Conservation (phyloP, 202 grass and related monocot genomes). For the Eragrostis tef region DNA sequence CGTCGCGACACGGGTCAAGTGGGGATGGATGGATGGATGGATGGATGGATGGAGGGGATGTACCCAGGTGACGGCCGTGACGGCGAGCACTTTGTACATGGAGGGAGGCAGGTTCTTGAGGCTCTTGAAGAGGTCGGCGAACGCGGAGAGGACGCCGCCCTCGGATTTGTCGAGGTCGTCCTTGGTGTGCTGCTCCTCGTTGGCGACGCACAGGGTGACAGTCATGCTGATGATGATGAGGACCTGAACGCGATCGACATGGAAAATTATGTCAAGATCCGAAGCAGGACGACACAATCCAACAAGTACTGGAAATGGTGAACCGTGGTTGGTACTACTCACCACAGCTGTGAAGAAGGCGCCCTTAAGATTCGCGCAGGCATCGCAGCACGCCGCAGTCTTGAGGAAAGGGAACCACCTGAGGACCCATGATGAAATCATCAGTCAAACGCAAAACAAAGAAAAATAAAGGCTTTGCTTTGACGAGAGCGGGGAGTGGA, state of each 20-base stretch:
- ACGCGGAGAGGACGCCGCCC: conserved; percentile 18
- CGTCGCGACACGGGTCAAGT: background rate
- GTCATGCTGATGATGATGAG: conserved; percentile 60
- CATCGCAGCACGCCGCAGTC: conserved; percentile 58
- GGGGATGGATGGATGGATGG: too few relatives aligned
- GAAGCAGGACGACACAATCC: background rate
- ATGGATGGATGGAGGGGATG: background rate
- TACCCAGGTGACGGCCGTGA: conserved; percentile 89
- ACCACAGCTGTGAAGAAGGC: conserved; percentile 69
- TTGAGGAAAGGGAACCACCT: conserved; percentile 56
- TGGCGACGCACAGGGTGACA: conserved; percentile 65
- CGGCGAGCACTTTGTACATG: conserved; percentile 78
- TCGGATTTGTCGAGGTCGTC: background rate
- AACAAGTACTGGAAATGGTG: background rate
- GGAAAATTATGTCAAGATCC: background rate
- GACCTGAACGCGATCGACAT: conserved; percentile 33
- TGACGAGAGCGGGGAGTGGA: background rate
- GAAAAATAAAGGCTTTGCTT: background rate
- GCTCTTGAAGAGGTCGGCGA: conserved; percentile 56
- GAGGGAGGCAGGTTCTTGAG: conserved; percentile 73
- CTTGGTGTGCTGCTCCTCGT: conserved; percentile 55
- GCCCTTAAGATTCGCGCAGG: conserved; percentile 63
- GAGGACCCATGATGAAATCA: background rate
- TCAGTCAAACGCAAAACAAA: background rate
- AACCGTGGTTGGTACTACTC: background rate